Evolutionary conservation across 176 grass and related monocot genomes (phyloP).

Genomic region (Ensete ventricosum): DNA sequence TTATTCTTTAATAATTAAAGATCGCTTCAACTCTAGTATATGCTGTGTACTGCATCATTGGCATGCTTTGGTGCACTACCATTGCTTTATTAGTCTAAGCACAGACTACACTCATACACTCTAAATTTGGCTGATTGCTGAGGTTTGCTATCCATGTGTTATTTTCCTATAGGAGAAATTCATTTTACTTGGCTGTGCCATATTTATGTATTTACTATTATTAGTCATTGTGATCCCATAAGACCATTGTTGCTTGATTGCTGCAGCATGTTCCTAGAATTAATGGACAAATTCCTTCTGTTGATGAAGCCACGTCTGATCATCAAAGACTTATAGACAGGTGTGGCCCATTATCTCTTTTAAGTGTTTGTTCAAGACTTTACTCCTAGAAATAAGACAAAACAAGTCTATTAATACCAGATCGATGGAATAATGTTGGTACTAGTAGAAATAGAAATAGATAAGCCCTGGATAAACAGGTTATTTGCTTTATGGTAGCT

Average conservation of each 20-base stretch:
- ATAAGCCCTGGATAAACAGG: neutral
- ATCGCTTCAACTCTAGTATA: too few species aligned
- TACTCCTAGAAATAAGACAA: neutral
- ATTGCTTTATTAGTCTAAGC: too few species aligned
- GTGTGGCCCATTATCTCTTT: constrained; percentile 13
- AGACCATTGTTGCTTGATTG: constrained; percentile 25
- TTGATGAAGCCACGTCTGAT: constrained; percentile 87
- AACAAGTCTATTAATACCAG: neutral
- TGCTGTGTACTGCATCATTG: too few species aligned
- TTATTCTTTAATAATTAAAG: too few species aligned
- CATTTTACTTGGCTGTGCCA: neutral
- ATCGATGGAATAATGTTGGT: neutral
- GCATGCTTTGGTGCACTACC: too few species aligned
- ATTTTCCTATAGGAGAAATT: neutral
- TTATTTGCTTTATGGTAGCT: neutral
- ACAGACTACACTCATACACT: too few species aligned
- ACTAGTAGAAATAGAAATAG: neutral
- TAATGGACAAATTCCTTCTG: constrained; percentile 90
- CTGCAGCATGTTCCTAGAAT: constrained; percentile 97
- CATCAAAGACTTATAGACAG: constrained; percentile 66
- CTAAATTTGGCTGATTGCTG: neutral
- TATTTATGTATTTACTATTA: too few species aligned
- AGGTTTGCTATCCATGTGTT: neutral
- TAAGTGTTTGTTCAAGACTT: neutral
- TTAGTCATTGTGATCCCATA: neutral